Evolutionary conservation across 306 rosid genomes (phyloP), one percentile per base, ranked within the genome.

Genomic region (Inga leiocalycina): DNA sequence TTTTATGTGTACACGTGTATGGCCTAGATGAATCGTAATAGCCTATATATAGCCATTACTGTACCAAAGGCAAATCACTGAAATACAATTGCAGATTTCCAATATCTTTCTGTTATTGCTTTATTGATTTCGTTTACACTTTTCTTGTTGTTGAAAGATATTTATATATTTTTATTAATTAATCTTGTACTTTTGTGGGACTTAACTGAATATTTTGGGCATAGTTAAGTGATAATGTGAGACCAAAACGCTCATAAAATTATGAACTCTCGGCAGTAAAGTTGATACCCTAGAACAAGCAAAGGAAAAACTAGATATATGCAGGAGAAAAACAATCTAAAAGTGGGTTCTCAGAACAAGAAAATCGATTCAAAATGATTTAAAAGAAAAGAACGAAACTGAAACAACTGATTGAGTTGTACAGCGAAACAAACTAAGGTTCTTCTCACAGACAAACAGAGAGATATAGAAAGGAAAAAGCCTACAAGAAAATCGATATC

Each of bases 181-280:
- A 27, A 27, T 27, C 27, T 27, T 27, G 0, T 0, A 27, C 0
- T 27, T 27, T 27, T 27, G 27, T 27, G 27, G 27, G 27, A 27
- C 0, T 27, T 27, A 27, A 27, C 27, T 27, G 27, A 27, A 27
- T 27, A 27, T 27, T 27, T 27, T 27, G 27, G 27, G 0, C 27
- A 27, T 27, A 27, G 27, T 27, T 27, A 27, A 27, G 0, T 27
- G 27, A 0, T 27, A 27, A 27, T 27, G 27, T 27, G n/a, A 43
- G 79, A 34, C 22, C 46, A 49, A 81, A 84, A 79, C 51, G 74
- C 69, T 48, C 87, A 87, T 85, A 66, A 86, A 88, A 88, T 87
- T 54, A 85, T 79, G 71, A 80, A 66, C 49, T 76, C 59, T 17
- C 54, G 35, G 39, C 30, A 35, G 49, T 14, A 62, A 17, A 72